Conservation (phyloP, 1,284 basidiomycete species). For the Marasmius fiardii region DNA sequence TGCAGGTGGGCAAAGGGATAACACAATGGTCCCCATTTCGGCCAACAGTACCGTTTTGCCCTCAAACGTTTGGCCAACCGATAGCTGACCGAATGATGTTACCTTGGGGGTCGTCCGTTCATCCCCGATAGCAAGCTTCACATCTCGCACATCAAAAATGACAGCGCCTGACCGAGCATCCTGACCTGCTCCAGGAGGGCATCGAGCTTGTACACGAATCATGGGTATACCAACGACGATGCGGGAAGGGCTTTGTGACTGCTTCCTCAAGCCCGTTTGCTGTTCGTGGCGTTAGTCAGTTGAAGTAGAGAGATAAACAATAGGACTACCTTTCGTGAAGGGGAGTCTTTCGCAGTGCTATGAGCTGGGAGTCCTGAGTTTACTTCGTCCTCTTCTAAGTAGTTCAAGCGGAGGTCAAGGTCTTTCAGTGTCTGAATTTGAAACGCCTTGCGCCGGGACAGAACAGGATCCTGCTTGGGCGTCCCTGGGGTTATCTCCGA, state of each 20-base stretch:
- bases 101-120: slow-evolving; percentile 23
- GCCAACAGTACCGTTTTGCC: slow-evolving; percentile 30
- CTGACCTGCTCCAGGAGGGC: slow-evolving; percentile 41
- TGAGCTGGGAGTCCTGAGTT: background rate
- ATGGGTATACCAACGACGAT: slow-evolving; percentile 39
- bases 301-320: background rate
- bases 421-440: slow-evolving; percentile 55
- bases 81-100: slow-evolving; percentile 36
- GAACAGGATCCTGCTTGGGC: slow-evolving; percentile 14
- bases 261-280: background rate
- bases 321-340: background rate
- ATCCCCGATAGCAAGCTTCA: slow-evolving; percentile 38
- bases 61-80: slow-evolving; percentile 14
- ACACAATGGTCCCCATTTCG: slow-evolving; percentile 42
- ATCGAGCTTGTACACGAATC: slow-evolving; percentile 60
- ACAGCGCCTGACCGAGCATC: slow-evolving; percentile 60
- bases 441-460: slow-evolving; percentile 36
- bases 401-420: slow-evolving; percentile 48
- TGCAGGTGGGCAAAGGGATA: slow-evolving; percentile 41
- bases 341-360: background rate
- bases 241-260: slow-evolving; percentile 2
- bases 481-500: slow-evolving; percentile 32
- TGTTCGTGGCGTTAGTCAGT: too few species aligned
- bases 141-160: slow-evolving; percentile 59
- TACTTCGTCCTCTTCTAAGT: slow-evolving; percentile 21